Percentiles rank a stretch among this genome's conserved stretches.
These are phyloP conservation scores for Clonostachys rosea DNA, from an alignment of 2,329 filamentous ascomycete genomes.

Conservation along the genomic window DNA sequence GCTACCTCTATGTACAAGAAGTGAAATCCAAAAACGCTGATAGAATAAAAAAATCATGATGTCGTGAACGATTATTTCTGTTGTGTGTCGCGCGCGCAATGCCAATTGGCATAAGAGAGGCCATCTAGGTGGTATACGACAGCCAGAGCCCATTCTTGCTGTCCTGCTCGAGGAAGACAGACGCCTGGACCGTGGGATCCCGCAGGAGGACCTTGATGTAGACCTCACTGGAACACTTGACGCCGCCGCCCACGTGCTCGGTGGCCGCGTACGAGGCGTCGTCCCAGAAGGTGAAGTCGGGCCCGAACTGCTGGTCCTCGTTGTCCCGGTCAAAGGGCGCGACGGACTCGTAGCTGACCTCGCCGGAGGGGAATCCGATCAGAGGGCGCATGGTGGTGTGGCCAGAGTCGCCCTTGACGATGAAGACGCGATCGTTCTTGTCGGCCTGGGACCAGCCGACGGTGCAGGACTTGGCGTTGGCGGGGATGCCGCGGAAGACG, in stretches of 20 bases:
- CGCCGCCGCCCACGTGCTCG: constrained; percentile 10
- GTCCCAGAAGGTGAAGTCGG: constrained; percentile 23
- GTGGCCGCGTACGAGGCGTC: constrained; percentile 1
- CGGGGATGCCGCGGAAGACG: constrained; percentile 23
- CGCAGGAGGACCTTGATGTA: constrained; percentile 16
- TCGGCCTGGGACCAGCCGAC: constrained; percentile 25
- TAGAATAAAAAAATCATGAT: too few relatives aligned
- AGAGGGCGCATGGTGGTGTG: constrained; percentile 13
- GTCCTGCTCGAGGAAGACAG: constrained; percentile 21
- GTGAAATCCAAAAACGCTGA: too few relatives aligned
- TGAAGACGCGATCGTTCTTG: constrained; percentile 26
- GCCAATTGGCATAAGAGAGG: too few relatives aligned
- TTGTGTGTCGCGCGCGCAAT: too few relatives aligned
- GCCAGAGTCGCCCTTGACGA: constrained; percentile 19
- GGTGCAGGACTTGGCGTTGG: constrained; percentile 14
- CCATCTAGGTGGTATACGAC: too few relatives aligned
- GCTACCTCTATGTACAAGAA: too few relatives aligned
- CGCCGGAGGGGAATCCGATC: constrained; percentile 11
- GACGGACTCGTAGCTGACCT: constrained; percentile 14
- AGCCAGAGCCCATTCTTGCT: constrained; percentile 17
- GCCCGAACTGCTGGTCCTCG: constrained; percentile 5
- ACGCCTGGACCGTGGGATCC: constrained; percentile 10
- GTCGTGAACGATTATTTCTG: too few relatives aligned
- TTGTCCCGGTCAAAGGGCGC: constrained; percentile 10
- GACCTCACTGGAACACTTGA: constrained; percentile 17